phyloP scores from a whole-genome alignment of 164 flowering plant species.

The Tinospora cordifolia region DNA sequence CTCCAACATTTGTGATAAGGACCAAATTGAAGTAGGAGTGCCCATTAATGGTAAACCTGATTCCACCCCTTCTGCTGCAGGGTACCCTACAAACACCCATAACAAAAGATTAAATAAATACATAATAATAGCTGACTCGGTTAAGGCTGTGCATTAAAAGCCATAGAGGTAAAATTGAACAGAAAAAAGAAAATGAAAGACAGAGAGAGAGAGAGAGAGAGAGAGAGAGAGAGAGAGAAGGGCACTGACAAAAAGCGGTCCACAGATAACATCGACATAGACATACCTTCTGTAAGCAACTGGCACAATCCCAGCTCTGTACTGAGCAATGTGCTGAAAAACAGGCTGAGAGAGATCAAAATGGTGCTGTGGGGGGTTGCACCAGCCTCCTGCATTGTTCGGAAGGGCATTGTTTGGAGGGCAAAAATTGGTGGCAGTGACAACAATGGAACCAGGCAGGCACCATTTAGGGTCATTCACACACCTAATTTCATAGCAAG shows the following conservation, averaged over 20 bases:
- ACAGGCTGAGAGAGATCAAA: conserved; percentile 69
- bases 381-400: conserved; percentile 54
- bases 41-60: conserved; percentile 69
- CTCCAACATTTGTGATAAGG: conserved; percentile 60
- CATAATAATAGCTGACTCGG: too few species aligned
- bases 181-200: too few species aligned
- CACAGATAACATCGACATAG: too few species aligned
- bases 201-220: too few species aligned
- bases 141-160: too few species aligned
- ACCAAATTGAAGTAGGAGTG: conserved; percentile 69
- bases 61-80: conserved; percentile 59
- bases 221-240: too few species aligned
- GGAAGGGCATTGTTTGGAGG: conserved; percentile 44
- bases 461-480: conserved; percentile 56
- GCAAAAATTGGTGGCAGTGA: conserved; percentile 77
- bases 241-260: too few species aligned
- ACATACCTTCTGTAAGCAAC: conserved; percentile 56
- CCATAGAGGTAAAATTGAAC: too few species aligned
- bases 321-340: conserved; percentile 60
- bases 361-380: conserved; percentile 57
- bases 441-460: conserved; percentile 44
- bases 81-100: conserved; percentile 53
- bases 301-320: conserved; percentile 65
- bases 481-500: conserved; percentile 55
- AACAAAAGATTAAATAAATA: too few species aligned